Base-by-base conservation (phyloP, 306 rosid genomes). In the Quercus parvula region DNA sequence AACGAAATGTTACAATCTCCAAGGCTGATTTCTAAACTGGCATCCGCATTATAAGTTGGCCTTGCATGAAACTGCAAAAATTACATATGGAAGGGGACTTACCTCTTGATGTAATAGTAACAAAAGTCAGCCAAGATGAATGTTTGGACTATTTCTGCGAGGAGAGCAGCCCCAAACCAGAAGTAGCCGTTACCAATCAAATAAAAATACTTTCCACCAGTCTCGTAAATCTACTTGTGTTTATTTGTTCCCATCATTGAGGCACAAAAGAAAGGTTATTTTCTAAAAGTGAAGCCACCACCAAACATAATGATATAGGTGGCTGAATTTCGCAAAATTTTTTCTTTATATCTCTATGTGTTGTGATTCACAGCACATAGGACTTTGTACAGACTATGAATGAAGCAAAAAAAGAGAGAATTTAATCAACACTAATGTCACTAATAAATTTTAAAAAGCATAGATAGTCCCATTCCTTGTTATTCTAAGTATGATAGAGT, bases 121-220 rank as follows among this genome's bases (percentile, higher is more conserved):
- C 97, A 92, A 57, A 94, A 94, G 79, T 92, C 98, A 1, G 94
- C 87, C 78, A 94, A 83, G 83, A 94, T 90, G 81, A 88, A 91
- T 0, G 97, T 87, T 64, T 91, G 97, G 64, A 94, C 81, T 74
- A 92, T 70, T 73, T 92, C 97, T 1, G 91, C 22, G 0, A 91
- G 1, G 59, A 91, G 86, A 56, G 88, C 91, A 3, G 88, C 73
- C 44, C 80, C 5, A 73, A 86, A 66, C 98, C 98, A 94, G 12
- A 87, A 51, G 78, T 92, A 78, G 19, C 91, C 91, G 35, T 71
- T 52, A 15, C 92, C 92, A n/a, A 71, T 0, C 20, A 87, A 38
- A 80, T 35, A 79, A 4, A 90, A 5, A 80, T 81, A 90, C 27
- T 41, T 0, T 27, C 94, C 97, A 20, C 84, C 6, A 28, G 88